Base-by-base conservation (phyloP, 208 protist species). In the Acanthamoeba sp. region DNA sequence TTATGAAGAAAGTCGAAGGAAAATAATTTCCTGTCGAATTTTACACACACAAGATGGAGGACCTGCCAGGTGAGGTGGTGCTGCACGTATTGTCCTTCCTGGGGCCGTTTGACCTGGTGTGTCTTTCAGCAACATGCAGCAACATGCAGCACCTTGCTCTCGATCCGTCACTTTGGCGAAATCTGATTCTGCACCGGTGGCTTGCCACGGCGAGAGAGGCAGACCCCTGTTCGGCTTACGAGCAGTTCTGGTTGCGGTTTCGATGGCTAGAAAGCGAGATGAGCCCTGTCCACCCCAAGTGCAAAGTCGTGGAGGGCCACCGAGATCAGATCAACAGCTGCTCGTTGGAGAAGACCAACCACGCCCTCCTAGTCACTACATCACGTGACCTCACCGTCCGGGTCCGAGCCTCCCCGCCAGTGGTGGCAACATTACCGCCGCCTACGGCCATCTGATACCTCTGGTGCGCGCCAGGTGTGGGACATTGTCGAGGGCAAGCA, bases 301-400 rank as follows among this genome's bases (percentile, higher is more conserved):
- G 38, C 71, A 80, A 4, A 36, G 71, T 20, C 16, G 14, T 80
- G 34, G 40, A 6, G 71, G 71, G 71, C 38, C 71, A 80, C 71
- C 9, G 3, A 4, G 71, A 80, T 20, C 71, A 80, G n/a, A 80
- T 80, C 71, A 80, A 80, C 40, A 80, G 71, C 71, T 80, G 71
- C n/a, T 5, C 71, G 24, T 27, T 80, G 38, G 34, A 40, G 18
- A 48, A 22, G 40, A 80, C 71, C 40, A 48, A 80, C 40, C 38
- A 22, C 71, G 20, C n/a, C 71, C 16, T 80, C 71, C 71, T 80
- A 5, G 71, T 36, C 71, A 80, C 71, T 2, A 38, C 71, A 14
- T 80, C 71, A 3, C 71, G 71, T 6, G 71, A 80, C 71, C 34
- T 50, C 34, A 80, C 24, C 34, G 71, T 80, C 14, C 34, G 71